A percentile compares a stretch with the other conserved stretches of the same genome.
phyloP scores from a whole-genome alignment of 306 rosid genomes.

The Neltuma alba region DNA sequence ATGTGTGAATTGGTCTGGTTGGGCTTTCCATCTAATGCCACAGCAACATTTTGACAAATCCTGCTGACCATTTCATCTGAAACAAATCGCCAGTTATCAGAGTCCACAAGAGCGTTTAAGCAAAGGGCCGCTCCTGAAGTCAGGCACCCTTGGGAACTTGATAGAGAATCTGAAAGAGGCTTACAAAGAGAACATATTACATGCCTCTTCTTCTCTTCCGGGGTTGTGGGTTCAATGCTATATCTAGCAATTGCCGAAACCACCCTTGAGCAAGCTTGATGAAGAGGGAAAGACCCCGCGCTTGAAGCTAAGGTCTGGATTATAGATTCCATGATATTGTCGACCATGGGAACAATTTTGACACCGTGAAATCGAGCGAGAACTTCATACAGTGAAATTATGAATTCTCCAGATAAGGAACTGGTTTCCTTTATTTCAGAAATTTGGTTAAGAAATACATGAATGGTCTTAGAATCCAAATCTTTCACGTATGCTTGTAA shows the following conservation, averaged over 20 bases:
- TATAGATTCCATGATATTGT: constrained; percentile 72
- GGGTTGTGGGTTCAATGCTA: constrained; percentile 84
- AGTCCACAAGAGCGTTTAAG: constrained; percentile 80
- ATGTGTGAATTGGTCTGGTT: constrained; percentile 77
- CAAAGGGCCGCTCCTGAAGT: constrained; percentile 87
- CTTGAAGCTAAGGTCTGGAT: constrained; percentile 84
- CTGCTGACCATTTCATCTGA: constrained; percentile 82
- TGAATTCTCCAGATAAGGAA: constrained; percentile 73
- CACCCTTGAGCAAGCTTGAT: constrained; percentile 89
- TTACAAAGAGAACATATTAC: constrained; percentile 72
- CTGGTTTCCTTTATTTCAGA: constrained; percentile 83
- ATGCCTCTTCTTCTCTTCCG: constrained; percentile 68
- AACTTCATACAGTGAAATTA: constrained; percentile 80
- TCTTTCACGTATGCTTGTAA: constrained; percentile 79
- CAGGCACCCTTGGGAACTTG: constrained; percentile 76
- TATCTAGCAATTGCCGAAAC: constrained; percentile 88
- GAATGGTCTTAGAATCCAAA: constrained; percentile 76
- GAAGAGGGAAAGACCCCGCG: constrained; percentile 84
- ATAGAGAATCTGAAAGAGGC: constrained; percentile 75
- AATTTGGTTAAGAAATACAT: constrained; percentile 85
- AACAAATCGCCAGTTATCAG: constrained; percentile 92
- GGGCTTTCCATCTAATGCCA: constrained; percentile 71
- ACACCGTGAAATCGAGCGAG: constrained; percentile 87
- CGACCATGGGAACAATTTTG: constrained; percentile 77
- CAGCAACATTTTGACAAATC: constrained; percentile 87